Base-by-base conservation (phyloP, 108 stramenopile genomes). In the Cyclotella kingstonii region DNA sequence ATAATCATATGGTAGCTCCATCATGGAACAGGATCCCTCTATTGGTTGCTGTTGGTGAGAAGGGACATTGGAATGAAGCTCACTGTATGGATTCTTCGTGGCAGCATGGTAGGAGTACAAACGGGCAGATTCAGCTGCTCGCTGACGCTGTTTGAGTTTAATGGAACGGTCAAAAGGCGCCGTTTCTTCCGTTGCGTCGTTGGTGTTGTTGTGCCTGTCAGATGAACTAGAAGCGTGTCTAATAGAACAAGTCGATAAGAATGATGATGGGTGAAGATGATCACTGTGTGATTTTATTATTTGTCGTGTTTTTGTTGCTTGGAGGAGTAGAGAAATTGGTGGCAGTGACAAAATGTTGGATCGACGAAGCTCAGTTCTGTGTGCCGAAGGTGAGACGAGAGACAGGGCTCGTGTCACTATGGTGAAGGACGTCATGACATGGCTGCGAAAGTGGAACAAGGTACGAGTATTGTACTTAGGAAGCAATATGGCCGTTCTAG, bases 1-100 rank as follows among this genome's bases (percentile, higher is more conserved):
- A 42, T 95, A 95, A 36, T 86, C 82, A 63, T 91, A 90, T 12
- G 72, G 72, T 28, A 66, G 40, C n/a, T n/a, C n/a, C n/a, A n/a
- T n/a, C n/a, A n/a, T n/a, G n/a, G n/a, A n/a, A n/a, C n/a, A n/a
- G n/a, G n/a, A n/a, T n/a, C n/a, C n/a, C n/a, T n/a, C n/a, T 12
- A 25, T 15, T 29, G 60, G 58, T 7, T 31, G 9, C 53, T 31
- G 14, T 34, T 14, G 23, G 6, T 17, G 52, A 2, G 15, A 30
- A 57, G 30, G 21, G 36, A 23, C 7, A 15, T 44, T 31, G 25
- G 40, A 11, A 4, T 39, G 53, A 15, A 10, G 2, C 14, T 11
- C 21, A 17, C 18, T 12, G 22, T 36, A 12, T 25, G 17, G 21
- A 41, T 21, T 3, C 38, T 33, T 0, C 27, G 35, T 28, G 18